Evolutionary conservation across 352 stramenopile genomes (phyloP).

Genomic region (Pythium scleroteichum): DNA sequence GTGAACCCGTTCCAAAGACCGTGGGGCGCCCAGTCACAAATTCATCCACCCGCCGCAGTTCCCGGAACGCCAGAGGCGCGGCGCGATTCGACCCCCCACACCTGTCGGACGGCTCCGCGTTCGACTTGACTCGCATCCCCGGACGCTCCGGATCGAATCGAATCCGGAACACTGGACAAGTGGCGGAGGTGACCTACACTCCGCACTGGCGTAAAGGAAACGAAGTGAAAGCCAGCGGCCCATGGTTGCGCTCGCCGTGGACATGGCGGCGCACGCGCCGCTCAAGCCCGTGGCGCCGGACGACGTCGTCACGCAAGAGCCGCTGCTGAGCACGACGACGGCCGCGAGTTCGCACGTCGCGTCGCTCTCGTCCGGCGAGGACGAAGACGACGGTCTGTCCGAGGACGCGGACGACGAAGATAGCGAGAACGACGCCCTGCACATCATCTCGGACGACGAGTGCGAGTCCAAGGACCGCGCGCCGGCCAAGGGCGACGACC

Average conservation of each 20-base stretch:
- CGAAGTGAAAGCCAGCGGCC: slow-evolving; percentile 1
- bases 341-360: slow-evolving; percentile 21
- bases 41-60: background rate
- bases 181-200: slow-evolving; percentile 19
- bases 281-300: background rate
- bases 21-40: background rate
- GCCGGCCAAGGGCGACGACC: background rate
- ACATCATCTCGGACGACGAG: slow-evolving; percentile 34
- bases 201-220: slow-evolving; percentile 2
- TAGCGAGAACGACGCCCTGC: slow-evolving; percentile 39
- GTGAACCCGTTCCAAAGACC: background rate
- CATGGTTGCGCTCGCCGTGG: slow-evolving; percentile 20
- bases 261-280: background rate
- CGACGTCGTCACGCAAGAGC: slow-evolving; percentile 14
- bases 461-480: background rate
- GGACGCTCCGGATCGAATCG: background rate
- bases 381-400: slow-evolving; percentile 22
- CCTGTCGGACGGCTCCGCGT: too few species aligned
- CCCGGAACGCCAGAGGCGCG: background rate
- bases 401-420: slow-evolving; percentile 40
- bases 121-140: too few species aligned
- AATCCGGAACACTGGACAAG: slow-evolving; percentile 1
- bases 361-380: slow-evolving; percentile 21
- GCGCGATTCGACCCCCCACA: too few species aligned
- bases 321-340: slow-evolving; percentile 25